Conservation (phyloP, 73 alveolate species). For the Paramecium pentaurelia region DNA sequence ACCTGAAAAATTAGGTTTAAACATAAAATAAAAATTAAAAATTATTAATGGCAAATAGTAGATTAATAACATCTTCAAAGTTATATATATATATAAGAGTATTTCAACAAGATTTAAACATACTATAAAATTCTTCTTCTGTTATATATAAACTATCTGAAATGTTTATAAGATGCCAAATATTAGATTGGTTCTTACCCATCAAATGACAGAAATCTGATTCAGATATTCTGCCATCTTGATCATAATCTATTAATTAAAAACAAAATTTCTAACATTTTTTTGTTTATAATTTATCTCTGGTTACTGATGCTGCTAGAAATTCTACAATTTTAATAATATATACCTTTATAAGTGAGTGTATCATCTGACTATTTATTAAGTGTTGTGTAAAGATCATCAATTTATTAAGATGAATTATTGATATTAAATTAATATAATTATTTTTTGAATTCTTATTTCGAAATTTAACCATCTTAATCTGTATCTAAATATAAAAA, state of each 20-base stretch:
- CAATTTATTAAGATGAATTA: neutral
- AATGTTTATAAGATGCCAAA: neutral
- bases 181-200: neutral
- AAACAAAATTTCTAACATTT: neutral
- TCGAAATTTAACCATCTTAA: neutral
- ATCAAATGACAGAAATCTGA: neutral
- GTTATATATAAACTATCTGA: neutral
- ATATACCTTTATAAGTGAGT: neutral
- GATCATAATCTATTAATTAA: neutral
- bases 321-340: neutral
- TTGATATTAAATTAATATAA: neutral
- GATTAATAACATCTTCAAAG: neutral
- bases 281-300: neutral
- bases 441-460: neutral
- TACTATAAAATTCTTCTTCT: neutral
- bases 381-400: neutral
- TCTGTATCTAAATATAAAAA: neutral
- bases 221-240: neutral
- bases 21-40: neutral
- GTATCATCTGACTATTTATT: neutral
- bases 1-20: neutral
- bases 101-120: neutral
- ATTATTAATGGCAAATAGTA: neutral
- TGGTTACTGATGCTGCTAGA: neutral
- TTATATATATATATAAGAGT: neutral